Base-by-base conservation (phyloP, 768 basidiomycete species). In the Boletus subcaerulescens region DNA sequence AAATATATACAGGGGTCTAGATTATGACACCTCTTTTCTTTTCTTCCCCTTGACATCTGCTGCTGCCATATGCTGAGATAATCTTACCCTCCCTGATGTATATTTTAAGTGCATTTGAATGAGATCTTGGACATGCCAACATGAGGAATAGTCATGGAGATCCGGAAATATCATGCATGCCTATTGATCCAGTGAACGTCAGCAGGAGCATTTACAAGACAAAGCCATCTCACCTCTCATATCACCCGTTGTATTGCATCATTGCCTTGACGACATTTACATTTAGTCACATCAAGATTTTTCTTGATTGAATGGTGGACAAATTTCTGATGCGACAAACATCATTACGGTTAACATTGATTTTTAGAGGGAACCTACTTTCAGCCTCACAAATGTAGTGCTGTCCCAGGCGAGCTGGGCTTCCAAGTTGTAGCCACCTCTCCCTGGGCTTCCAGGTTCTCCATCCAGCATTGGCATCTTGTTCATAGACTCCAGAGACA, bases 361-460 rank as follows among this genome's bases (percentile, higher is more conserved):
- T n/a, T 12, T 32, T 12, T 22, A 22, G 22, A 22, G 11, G 15
- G 2, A 39, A 40, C 12, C 1, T 26, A 57, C 46, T 24, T 45
- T 59, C 0, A 59, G 10, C 18, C 2, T 41, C 12, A 3, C 20
- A 45, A 59, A 59, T 10, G 0, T 12, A 0, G 14, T 10, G 15
- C 12, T 36, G 17, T 38, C 33, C 57, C 51, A 61, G 5, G 18
- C 54, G 3, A 56, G 18, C 24, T 55, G 43, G 0, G 12, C 36
- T 18, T 55, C 50, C 22, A 61, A 42, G 13, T 53, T 53, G 36
- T 56, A 61, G 3, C 57, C 57, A 14, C 50, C 54, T 5, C 36
- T 35, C 5, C 60, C 52, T 4, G 45, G 60, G 1, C 54, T 45
- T 20, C 52, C 52, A 0, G 41, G 22, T 35, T 59, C 52, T n/a